Evolutionary conservation across 306 rosid species (phyloP).

Genomic region (Cucumis sativus): DNA sequence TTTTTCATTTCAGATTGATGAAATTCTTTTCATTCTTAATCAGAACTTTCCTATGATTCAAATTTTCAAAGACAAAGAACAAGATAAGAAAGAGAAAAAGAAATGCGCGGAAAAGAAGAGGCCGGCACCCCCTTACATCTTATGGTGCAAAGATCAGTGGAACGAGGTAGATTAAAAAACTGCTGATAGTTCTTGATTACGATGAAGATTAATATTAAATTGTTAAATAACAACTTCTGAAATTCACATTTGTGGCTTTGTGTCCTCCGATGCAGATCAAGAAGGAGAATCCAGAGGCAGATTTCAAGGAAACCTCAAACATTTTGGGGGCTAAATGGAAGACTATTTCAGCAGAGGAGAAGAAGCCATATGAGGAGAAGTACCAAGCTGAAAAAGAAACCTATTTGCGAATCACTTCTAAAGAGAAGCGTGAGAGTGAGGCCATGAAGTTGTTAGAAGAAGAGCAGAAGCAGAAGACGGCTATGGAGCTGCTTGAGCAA

Average conservation of each 20-base stretch:
- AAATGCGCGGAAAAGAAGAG: slow-evolving; percentile 51
- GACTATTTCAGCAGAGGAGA: slow-evolving; percentile 54
- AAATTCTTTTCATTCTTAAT: neutral
- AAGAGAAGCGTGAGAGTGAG: slow-evolving; percentile 76
- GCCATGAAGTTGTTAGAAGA: slow-evolving; percentile 83
- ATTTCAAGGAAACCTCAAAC: slow-evolving; percentile 60
- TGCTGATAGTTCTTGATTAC: neutral
- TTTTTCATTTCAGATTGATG: neutral
- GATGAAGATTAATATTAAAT: too few relatives aligned
- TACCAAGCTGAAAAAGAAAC: slow-evolving; percentile 63
- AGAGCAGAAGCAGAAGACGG: slow-evolving; percentile 74
- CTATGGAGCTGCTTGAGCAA: slow-evolving; percentile 89
- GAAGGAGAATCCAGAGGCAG: slow-evolving; percentile 73
- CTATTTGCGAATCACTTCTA: slow-evolving; percentile 43
- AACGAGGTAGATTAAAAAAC: slow-evolving; percentile 34
- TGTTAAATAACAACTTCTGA: neutral
- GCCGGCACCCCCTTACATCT: slow-evolving; percentile 67
- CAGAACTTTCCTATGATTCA: slow-evolving; percentile 48
- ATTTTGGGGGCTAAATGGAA: slow-evolving; percentile 86
- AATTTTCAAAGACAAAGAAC: slow-evolving; percentile 42
- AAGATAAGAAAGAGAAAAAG: slow-evolving; percentile 52
- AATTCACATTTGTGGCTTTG: neutral
- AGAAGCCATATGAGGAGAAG: slow-evolving; percentile 73
- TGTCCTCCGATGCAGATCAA: slow-evolving; percentile 36
- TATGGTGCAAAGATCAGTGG: slow-evolving; percentile 93